Conservation (phyloP, 2,329 filamentous ascomycete genomes). For the Sphaceloma murrayae region DNA sequence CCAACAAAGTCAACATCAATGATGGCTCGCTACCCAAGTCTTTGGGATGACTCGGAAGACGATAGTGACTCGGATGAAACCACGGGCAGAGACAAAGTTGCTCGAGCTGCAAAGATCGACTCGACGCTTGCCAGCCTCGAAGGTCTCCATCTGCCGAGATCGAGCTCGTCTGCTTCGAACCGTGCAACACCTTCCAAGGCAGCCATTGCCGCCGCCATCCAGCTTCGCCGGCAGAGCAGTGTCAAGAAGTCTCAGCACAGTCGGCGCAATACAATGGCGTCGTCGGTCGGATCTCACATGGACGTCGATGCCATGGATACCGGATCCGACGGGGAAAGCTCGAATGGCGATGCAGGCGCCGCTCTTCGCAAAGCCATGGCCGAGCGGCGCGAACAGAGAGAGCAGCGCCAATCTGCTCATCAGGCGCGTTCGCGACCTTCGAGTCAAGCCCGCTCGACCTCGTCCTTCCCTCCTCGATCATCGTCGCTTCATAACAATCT, state of each 20-base stretch:
- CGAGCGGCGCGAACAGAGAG: slow-evolving; percentile 27
- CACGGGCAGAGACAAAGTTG: slow-evolving; percentile 12
- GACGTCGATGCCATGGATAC: slow-evolving; percentile 18
- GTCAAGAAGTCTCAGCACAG: slow-evolving; percentile 19
- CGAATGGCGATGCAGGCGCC: slow-evolving; percentile 29
- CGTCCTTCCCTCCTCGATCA: slow-evolving; percentile 10
- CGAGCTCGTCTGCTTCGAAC: slow-evolving; percentile 26
- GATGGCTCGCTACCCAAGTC: slow-evolving; percentile 35
- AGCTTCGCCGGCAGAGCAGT: slow-evolving; percentile 29
- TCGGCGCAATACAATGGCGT: slow-evolving; percentile 19
- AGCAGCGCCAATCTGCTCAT: slow-evolving; percentile 20
- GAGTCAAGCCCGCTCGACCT: slow-evolving; percentile 1
- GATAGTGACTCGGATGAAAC: slow-evolving; percentile 27
- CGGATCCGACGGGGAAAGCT: slow-evolving; percentile 16
- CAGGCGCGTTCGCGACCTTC: slow-evolving; percentile 8
- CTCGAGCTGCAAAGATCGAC: slow-evolving; percentile 25
- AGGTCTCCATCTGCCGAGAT: slow-evolving; percentile 27
- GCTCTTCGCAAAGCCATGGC: slow-evolving; percentile 35
- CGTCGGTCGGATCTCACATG: slow-evolving; percentile 19
- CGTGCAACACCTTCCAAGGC: slow-evolving; percentile 29
- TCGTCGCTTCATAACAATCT: slow-evolving; percentile 3
- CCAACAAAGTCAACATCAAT: slow-evolving; percentile 27
- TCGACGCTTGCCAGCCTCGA: slow-evolving; percentile 29
- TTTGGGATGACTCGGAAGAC: slow-evolving; percentile 36
- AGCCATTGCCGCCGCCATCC: slow-evolving; percentile 28